These are phyloP conservation scores for Neopestalotiopsis sp. DNA, from an alignment of 2,329 filamentous ascomycete species.

Conservation along the genomic window DNA sequence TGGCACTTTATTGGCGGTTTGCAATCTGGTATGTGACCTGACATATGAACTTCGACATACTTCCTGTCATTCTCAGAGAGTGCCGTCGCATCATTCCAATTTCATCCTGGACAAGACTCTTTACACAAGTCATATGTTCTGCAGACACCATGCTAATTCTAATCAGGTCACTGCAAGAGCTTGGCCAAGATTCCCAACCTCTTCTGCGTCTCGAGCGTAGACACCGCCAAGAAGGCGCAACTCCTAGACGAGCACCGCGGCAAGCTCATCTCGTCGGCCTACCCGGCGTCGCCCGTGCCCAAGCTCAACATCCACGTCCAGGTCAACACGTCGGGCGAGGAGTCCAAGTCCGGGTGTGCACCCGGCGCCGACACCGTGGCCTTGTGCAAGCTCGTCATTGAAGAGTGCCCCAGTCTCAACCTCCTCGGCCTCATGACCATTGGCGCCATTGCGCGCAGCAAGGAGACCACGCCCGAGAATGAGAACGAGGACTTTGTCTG, in stretches of 20 bases:
- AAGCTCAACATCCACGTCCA: conserved; percentile 82
- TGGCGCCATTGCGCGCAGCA: conserved; percentile 86
- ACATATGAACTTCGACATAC: neutral
- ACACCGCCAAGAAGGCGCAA: conserved; percentile 84
- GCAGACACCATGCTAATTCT: conserved; percentile 1
- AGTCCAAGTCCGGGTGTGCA: conserved; percentile 79
- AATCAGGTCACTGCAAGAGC: conserved; percentile 81
- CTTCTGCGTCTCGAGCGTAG: conserved; percentile 90
- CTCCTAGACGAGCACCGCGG: conserved; percentile 79
- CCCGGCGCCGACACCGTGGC: conserved; percentile 65
- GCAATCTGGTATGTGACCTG: conserved; percentile 66
- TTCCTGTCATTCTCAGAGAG: neutral
- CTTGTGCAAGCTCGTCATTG: conserved; percentile 72
- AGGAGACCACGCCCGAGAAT: conserved; percentile 72
- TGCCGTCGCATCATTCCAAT: neutral
- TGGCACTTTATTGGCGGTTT: conserved; percentile 98
- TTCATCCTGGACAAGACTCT: neutral
- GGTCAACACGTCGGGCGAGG: conserved; percentile 92
- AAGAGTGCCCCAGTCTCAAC: conserved; percentile 66
- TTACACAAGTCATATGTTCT: neutral
- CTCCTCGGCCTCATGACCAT: conserved; percentile 95
- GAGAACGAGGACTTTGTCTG: conserved; percentile 89
- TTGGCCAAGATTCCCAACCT: conserved; percentile 88
- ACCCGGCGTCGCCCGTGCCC: conserved; percentile 34
- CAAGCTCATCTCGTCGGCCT: conserved; percentile 47